phyloP scores from a whole-genome alignment of 306 rosid species.

The Acacia melanoxylon region DNA sequence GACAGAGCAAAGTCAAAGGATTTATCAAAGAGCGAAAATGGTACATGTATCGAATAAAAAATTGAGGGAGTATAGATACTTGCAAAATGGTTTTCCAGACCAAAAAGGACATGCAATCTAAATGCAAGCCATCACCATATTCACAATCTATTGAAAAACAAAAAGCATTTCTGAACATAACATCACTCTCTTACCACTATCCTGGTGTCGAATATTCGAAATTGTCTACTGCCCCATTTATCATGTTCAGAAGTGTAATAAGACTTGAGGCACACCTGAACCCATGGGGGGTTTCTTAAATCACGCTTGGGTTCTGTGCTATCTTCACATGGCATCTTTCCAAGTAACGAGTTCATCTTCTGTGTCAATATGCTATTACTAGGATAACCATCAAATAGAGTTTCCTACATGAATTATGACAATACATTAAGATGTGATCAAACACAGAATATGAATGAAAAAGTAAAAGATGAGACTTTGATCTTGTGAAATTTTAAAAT shows the following conservation, averaged over 20 bases:
- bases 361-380: constrained; percentile 25
- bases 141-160: background rate
- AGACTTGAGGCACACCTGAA: constrained; percentile 51
- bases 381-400: constrained; percentile 54
- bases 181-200: constrained; percentile 23
- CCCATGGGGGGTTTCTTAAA: constrained; percentile 79
- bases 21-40: too few species aligned
- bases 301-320: background rate
- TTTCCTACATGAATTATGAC: constrained; percentile 39
- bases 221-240: constrained; percentile 38
- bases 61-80: too few species aligned
- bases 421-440: background rate
- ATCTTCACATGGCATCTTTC: constrained; percentile 29
- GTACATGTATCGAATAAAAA: too few species aligned
- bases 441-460: background rate
- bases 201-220: constrained; percentile 50
- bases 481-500: background rate
- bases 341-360: constrained; percentile 59
- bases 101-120: background rate
- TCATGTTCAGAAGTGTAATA: constrained; percentile 35
- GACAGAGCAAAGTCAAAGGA: too few species aligned
- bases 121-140: background rate
- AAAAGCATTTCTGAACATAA: background rate
- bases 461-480: background rate
- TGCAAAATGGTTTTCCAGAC: too few species aligned